These are phyloP conservation scores for Yarrowia divulgata DNA, from an alignment of 805 yeast species.

Conservation along the genomic window DNA sequence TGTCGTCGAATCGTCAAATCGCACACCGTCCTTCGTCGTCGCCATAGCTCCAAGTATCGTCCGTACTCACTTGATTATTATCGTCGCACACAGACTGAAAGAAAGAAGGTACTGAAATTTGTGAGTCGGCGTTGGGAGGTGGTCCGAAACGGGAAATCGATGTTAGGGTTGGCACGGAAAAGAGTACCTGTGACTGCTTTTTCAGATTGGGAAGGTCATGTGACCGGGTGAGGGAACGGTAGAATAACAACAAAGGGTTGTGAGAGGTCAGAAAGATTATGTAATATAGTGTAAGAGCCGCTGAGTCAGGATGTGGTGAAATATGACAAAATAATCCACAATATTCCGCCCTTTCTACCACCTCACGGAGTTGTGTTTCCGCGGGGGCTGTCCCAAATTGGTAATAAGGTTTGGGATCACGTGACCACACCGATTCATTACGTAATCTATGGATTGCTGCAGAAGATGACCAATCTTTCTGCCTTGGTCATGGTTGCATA, in stretches of 20 bases:
- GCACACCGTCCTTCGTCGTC: background rate
- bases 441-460: too few relatives aligned
- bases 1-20: background rate
- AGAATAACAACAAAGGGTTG: too few relatives aligned
- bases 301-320: background rate
- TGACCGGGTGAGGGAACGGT: background rate
- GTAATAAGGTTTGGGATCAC: background rate
- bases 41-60: constrained; percentile 9
- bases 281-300: background rate
- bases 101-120: constrained; percentile 39
- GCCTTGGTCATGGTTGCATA: too few relatives aligned
- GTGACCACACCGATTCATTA: background rate
- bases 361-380: background rate
- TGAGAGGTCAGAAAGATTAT: too few relatives aligned
- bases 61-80: constrained; percentile 34
- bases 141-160: constrained; percentile 15
- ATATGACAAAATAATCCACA: background rate
- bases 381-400: background rate
- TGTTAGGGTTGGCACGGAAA: constrained; percentile 12
- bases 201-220: constrained; percentile 17
- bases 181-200: constrained; percentile 35
- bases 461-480: too few relatives aligned
- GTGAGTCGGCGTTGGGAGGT: constrained; percentile 39
- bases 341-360: background rate
- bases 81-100: constrained; percentile 38